Evolutionary conservation across 139 green algal genomes (phyloP).

Genomic region (Zygnema cylindricum): DNA sequence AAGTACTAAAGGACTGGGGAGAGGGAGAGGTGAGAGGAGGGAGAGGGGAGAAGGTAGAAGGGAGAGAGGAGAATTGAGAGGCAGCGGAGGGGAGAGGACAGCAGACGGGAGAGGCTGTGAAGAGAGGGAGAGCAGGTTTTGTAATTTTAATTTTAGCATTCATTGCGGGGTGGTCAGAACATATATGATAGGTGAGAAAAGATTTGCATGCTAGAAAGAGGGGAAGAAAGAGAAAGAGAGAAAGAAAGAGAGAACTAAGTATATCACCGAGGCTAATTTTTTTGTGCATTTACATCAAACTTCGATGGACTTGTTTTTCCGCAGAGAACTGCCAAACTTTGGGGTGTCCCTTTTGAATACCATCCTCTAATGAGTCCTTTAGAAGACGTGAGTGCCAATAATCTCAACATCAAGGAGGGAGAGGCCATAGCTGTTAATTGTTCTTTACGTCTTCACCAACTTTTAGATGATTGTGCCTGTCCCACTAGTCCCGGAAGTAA

Average conservation of each 20-base stretch:
- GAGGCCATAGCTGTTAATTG: slow-evolving; percentile 33
- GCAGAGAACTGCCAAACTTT: slow-evolving; percentile 27
- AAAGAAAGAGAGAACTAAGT: too few relatives aligned
- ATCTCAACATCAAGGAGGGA: background rate
- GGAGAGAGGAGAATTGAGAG: background rate
- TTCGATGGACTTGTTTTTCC: background rate
- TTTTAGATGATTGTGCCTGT: slow-evolving; percentile 23
- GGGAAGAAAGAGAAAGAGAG: too few relatives aligned
- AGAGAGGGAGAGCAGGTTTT: background rate
- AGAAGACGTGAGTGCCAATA: slow-evolving; percentile 2
- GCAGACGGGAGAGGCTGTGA: too few relatives aligned
- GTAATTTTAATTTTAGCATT: background rate
- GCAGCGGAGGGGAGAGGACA: too few relatives aligned
- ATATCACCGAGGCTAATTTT: background rate
- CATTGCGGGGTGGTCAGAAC: background rate
- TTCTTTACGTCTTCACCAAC: slow-evolving; percentile 36
- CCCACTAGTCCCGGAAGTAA: background rate
- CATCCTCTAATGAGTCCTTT: slow-evolving; percentile 6
- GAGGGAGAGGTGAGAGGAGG: background rate
- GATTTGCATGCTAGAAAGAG: too few relatives aligned
- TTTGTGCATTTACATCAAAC: background rate
- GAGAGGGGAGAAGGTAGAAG: background rate
- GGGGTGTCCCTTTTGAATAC: slow-evolving; percentile 39
- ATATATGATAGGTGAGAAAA: too few relatives aligned
- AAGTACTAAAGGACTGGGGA: background rate